A percentile compares a stretch with the other conserved stretches of the same genome.
phyloP scores from a whole-genome alignment of 2,329 filamentous ascomycete species.

The Aspergillus melleus region DNA sequence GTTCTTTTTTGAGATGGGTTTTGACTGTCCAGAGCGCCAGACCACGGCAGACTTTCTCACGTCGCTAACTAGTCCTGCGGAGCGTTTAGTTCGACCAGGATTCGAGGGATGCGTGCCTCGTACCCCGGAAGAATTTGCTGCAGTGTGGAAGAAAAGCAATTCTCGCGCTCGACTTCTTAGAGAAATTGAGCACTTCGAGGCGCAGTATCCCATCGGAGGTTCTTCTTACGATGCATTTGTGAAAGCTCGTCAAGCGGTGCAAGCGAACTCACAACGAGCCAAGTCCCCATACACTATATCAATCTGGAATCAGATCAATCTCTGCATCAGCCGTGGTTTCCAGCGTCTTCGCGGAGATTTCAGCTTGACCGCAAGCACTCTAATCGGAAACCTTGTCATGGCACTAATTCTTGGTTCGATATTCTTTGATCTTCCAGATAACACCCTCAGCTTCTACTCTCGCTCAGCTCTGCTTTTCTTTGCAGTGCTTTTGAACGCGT shows the following conservation, averaged over 20 bases:
- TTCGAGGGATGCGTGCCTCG: conserved; percentile 63
- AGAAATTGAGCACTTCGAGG: conserved; percentile 34
- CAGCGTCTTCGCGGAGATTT: conserved; percentile 15
- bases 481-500: conserved; percentile 6
- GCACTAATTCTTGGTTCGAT: conserved; percentile 14
- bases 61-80: conserved; percentile 62
- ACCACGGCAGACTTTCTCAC: conserved; percentile 70
- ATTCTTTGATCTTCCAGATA: conserved; percentile 11
- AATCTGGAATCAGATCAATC: conserved; percentile 11
- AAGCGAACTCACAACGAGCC: conserved; percentile 8
- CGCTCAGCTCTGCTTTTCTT: conserved; percentile 11
- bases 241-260: neutral
- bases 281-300: conserved; percentile 16
- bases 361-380: conserved; percentile 6
- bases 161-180: conserved; percentile 27
- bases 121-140: conserved; percentile 66
- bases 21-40: conserved; percentile 63
- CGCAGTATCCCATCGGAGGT: conserved; percentile 24
- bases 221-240: conserved; percentile 4
- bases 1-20: conserved; percentile 70
- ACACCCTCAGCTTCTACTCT: conserved; percentile 11
- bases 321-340: conserved; percentile 12
- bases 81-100: conserved; percentile 56
- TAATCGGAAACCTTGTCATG: conserved; percentile 11
- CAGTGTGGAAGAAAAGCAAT: conserved; percentile 39